These are phyloP conservation scores for Nemania serpens DNA, from an alignment of 2,329 filamentous ascomycete genomes.

Conservation along the genomic window DNA sequence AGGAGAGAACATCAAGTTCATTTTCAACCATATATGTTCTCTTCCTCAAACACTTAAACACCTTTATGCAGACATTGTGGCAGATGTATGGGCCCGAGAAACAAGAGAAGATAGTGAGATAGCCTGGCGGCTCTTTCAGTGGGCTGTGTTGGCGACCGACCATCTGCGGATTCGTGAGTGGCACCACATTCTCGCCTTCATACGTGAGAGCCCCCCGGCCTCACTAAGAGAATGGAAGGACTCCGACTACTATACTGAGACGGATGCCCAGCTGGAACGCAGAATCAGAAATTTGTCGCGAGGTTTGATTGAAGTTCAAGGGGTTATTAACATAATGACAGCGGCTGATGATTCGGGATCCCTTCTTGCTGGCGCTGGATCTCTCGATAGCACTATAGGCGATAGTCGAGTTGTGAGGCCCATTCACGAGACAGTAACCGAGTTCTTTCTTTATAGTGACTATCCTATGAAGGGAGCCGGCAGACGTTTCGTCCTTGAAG, in stretches of 20 bases:
- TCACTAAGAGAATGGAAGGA: background rate
- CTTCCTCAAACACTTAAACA: background rate
- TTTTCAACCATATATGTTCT: background rate
- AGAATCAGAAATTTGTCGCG: background rate
- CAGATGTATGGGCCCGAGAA: background rate
- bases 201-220: background rate
- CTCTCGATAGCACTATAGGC: background rate
- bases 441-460: background rate
- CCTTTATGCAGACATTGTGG: background rate
- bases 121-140: background rate
- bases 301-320: background rate
- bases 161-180: background rate
- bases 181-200: conserved; percentile 1
- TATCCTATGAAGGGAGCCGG: background rate
- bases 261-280: background rate
- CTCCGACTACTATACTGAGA: background rate
- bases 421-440: background rate
- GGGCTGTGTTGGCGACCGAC: background rate
- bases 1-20: background rate
- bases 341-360: background rate
- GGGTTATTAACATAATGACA: background rate
- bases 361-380: background rate
- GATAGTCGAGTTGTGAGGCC: conserved; percentile 1
- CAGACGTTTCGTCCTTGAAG: background rate
- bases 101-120: background rate